A percentile compares a stretch with the other conserved stretches of the same genome.
These are phyloP conservation scores for Wallacemonas sp. DNA, from an alignment of 208 protist species.

Conservation along the genomic window DNA sequence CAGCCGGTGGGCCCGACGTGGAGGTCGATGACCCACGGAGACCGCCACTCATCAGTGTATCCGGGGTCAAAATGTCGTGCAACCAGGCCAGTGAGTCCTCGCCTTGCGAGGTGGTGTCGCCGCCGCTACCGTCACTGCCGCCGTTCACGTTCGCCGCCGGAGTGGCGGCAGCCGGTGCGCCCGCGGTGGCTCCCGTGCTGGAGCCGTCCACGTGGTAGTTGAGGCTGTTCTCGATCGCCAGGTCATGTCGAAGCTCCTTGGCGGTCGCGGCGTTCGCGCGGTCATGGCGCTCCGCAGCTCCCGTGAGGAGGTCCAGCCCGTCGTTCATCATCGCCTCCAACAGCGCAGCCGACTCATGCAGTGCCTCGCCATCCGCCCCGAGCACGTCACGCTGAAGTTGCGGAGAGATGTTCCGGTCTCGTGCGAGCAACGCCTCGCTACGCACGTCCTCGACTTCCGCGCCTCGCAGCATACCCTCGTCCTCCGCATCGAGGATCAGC, in stretches of 20 bases:
- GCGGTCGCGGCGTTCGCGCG: slow-evolving; percentile 21
- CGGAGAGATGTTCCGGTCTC: slow-evolving; percentile 11
- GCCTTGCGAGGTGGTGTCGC: slow-evolving; percentile 19
- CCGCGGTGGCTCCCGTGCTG: background rate
- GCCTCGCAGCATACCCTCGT: slow-evolving; percentile 19
- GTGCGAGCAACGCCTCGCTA: slow-evolving; percentile 32
- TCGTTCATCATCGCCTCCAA: slow-evolving; percentile 78
- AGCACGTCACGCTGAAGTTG: slow-evolving; percentile 16
- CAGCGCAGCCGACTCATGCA: slow-evolving; percentile 74
- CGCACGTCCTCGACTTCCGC: slow-evolving; percentile 64
- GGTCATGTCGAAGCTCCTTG: slow-evolving; percentile 35
- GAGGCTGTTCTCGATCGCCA: slow-evolving; percentile 53
- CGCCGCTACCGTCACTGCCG: background rate
- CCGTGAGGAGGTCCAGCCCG: slow-evolving; percentile 24
- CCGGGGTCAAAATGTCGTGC: slow-evolving; percentile 74
- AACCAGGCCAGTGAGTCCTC: slow-evolving; percentile 81
- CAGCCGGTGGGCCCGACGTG: slow-evolving; percentile 5
- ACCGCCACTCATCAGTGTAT: slow-evolving; percentile 30
- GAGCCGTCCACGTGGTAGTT: slow-evolving; percentile 42
- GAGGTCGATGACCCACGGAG: too few species aligned
- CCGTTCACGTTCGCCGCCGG: background rate
- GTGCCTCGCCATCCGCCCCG: slow-evolving; percentile 43
- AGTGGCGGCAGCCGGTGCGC: background rate
- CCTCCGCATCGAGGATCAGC: slow-evolving; percentile 34
- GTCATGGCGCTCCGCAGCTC: slow-evolving; percentile 13